Base-by-base conservation (phyloP, 2,329 filamentous ascomycete species). In the Peltaster fructicola region DNA sequence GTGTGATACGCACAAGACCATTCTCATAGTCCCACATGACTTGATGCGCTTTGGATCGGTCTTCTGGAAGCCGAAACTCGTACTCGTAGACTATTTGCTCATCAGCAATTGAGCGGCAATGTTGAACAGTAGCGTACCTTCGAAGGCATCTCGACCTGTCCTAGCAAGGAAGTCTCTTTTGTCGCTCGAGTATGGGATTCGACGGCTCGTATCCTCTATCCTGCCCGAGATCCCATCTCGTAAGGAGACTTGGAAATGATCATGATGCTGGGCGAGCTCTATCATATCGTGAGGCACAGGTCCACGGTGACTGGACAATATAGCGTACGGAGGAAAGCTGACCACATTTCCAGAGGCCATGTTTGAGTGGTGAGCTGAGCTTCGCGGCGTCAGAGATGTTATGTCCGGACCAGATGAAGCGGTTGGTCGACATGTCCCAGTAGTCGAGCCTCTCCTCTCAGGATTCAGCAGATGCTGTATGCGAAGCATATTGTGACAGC, bases 21-120 rank as follows among this genome's bases (percentile, higher is more conserved):
- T 85, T 70, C 40, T 90, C 85, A 56, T 93, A 93, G 51, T 98
- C 88, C 88, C 88, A 98, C 68, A 93, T 82, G 32, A 95, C 72
- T 47, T 15, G 27, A 24, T 36, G 25, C 5, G 23, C 26, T 34
- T 61, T 63, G 2, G 73, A 31, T 1, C 30, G 63, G 22, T 76
- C 66, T 7, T 62, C 68, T 1, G 77, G 77, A 3, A 75, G 48
- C 37, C 61, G 66, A 58, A 90, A 93, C 17, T 68, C 70, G 50
- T 93, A 95, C 40, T 82, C 70, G 47, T 84, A 84, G 14, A 81
- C 79, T 88, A 33, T 6, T 7, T 4, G n/a, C 12, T 7, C 6
- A 15, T 29, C 19, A 29, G 23, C 11, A 3, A 8, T 12, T 8
- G 4, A 6, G 8, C 14, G 9, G 7, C 17, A 30, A 13, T 18